These are phyloP conservation scores for Phoma sp. DNA, from an alignment of 2,329 filamentous ascomycete species.

Conservation along the genomic window DNA sequence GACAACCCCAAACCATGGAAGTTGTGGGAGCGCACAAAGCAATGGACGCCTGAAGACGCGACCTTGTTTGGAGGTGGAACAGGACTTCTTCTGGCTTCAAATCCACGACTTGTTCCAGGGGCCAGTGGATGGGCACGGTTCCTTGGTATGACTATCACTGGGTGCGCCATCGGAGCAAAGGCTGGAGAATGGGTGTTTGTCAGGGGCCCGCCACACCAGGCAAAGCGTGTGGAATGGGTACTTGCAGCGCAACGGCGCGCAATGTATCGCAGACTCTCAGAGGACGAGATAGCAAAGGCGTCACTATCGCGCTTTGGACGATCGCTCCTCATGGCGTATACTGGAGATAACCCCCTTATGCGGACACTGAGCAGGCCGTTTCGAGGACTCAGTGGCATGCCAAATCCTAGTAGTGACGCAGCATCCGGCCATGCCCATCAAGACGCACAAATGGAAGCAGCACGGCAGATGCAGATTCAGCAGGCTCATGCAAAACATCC, in stretches of 20 bases:
- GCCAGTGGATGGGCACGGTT: conserved; percentile 24
- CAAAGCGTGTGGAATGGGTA: conserved; percentile 4
- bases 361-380: conserved; percentile 5
- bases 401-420: not conserved
- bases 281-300: conserved; percentile 17
- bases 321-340: conserved; percentile 16
- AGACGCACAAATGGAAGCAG: not conserved
- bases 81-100: conserved; percentile 22
- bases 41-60: conserved; percentile 24
- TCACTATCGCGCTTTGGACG: conserved; percentile 22
- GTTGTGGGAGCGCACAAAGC: conserved; percentile 30
- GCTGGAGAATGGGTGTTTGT: conserved; percentile 2
- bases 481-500: conserved; percentile 14
- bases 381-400: not conserved
- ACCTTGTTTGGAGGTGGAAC: conserved; percentile 23
- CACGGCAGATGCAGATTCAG: conserved; percentile 1
- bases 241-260: not conserved
- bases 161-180: conserved; percentile 20
- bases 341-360: conserved; percentile 1
- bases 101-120: conserved; percentile 25
- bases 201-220: conserved; percentile 3
- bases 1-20: conserved; percentile 25
- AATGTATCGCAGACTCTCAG: conserved; percentile 16
- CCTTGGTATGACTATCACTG: conserved; percentile 24
- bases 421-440: not conserved